phyloP scores from a whole-genome alignment of 495 filamentous ascomycete genomes.

The Penicillium cataractarum region DNA sequence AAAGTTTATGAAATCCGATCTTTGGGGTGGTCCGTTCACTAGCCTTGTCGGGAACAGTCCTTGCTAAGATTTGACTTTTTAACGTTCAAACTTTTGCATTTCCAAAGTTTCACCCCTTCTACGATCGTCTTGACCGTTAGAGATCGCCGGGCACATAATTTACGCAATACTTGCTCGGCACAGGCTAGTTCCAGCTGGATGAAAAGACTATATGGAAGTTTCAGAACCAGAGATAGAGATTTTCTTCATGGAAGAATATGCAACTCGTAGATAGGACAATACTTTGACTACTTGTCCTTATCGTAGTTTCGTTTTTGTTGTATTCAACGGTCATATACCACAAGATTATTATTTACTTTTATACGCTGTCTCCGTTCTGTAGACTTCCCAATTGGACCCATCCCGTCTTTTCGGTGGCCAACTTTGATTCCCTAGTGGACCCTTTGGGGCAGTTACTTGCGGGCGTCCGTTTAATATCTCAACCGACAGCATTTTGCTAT shows the following conservation, averaged over 20 bases:
- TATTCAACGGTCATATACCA: slow-evolving; percentile 2
- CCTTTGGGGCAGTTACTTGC: slow-evolving; percentile 16
- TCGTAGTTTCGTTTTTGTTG: neutral
- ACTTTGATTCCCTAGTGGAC: slow-evolving; percentile 28
- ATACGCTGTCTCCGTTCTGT: neutral
- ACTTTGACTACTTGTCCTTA: neutral
- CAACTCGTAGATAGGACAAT: neutral
- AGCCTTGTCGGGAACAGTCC: neutral
- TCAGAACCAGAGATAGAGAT: neutral
- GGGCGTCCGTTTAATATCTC: slow-evolving; percentile 31
- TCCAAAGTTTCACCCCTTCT: neutral
- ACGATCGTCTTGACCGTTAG: neutral
- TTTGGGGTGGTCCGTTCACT: slow-evolving; percentile 6
- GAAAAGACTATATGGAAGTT: neutral
- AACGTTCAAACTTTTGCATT: slow-evolving; percentile 23
- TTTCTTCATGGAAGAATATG: neutral
- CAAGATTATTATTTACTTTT: neutral
- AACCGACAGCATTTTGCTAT: slow-evolving; percentile 22
- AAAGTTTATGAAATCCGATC: neutral
- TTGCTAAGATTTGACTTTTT: slow-evolving; percentile 20
- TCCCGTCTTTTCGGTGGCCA: slow-evolving; percentile 10
- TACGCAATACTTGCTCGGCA: neutral
- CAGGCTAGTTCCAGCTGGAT: neutral
- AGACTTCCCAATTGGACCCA: neutral
- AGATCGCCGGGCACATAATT: neutral